Conservation (phyloP, 2,329 filamentous ascomycete genomes). For the Sarocladium kiliense region DNA sequence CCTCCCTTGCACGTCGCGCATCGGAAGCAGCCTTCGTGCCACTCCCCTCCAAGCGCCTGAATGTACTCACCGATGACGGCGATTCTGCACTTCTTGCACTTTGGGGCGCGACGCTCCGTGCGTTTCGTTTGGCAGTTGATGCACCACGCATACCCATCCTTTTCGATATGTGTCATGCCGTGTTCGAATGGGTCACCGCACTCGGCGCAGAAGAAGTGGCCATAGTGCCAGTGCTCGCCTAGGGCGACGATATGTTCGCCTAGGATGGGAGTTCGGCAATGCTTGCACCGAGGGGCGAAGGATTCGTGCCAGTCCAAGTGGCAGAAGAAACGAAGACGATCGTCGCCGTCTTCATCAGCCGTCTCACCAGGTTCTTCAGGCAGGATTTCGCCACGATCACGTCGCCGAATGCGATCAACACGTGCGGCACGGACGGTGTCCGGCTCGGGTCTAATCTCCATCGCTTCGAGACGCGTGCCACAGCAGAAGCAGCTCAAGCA, state of each 20-base stretch:
- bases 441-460: conserved; percentile 94
- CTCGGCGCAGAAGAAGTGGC: conserved; percentile 98
- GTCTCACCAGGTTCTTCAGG: conserved; percentile 59
- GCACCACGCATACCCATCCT: conserved; percentile 97
- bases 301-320: conserved; percentile 98
- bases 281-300: conserved; percentile 89
- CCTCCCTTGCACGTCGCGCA: conserved; percentile 60
- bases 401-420: conserved; percentile 64
- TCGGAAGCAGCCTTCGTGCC: conserved; percentile 89
- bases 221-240: conserved; percentile 92
- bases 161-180: conserved; percentile 73
- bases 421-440: conserved; percentile 65
- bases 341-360: conserved; percentile 67
- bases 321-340: conserved; percentile 81
- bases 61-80: conserved; percentile 89
- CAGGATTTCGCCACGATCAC: conserved; percentile 52
- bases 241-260: conserved; percentile 92
- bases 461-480: conserved; percentile 81
- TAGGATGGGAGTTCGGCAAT: conserved; percentile 93
- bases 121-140: conserved; percentile 87
- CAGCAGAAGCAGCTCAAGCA: conserved; percentile 91
- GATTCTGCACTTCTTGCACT: conserved; percentile 78
- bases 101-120: conserved; percentile 80
- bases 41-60: conserved; percentile 82
- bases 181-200: conserved; percentile 90